Base-by-base conservation (phyloP, 805 yeast species). In the Candida pseudofarinosa region DNA sequence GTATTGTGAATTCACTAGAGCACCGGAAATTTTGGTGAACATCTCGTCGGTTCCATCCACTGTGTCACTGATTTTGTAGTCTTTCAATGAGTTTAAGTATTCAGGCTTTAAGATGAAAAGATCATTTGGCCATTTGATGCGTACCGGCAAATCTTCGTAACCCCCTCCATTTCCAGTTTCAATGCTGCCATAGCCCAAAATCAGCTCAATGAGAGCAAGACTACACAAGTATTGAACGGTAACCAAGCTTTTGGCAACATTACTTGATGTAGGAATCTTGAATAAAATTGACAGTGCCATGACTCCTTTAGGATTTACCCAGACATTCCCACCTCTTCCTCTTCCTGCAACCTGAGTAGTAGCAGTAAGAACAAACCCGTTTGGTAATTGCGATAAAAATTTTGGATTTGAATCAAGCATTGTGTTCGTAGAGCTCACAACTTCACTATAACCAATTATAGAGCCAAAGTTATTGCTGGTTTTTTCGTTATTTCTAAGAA, bases 61-160 rank as follows among this genome's bases (percentile, higher is more conserved):
- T 4, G 71, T 69, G 12, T 54, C 36, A 31, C 60, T 56, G 26
- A 65, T 49, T 37, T 62, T 62, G 34, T 13, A 7, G 19, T 66
- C 71, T 12, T 58, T 49, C 8, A 63, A 18, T 13, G 46, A 42
- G 41, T 50, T 47, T 51, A 60, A 74, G 49, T 67, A 76, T 41
- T 80, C 81, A 0, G 95, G 95, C 42, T 78, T 80, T 52, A 80
- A 59, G 3, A 84, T 80, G 57, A 88, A 93, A 12, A 93, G 67
- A 61, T 93, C 99, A 59, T 93, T 93, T 1, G 99, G 99, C 99
- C 99, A 93, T 59, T 93, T 93, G 46, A 93, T 74, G 39, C 80
- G 74, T 13, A 91, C 71, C 0, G 96, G 97, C 51, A 93, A 63
- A 37, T 80, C 83, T 16, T 80, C 82, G 58, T 83, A 88, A 0